Conservation (phyloP, 306 rosid species). For the Canavalia ensiformis region DNA sequence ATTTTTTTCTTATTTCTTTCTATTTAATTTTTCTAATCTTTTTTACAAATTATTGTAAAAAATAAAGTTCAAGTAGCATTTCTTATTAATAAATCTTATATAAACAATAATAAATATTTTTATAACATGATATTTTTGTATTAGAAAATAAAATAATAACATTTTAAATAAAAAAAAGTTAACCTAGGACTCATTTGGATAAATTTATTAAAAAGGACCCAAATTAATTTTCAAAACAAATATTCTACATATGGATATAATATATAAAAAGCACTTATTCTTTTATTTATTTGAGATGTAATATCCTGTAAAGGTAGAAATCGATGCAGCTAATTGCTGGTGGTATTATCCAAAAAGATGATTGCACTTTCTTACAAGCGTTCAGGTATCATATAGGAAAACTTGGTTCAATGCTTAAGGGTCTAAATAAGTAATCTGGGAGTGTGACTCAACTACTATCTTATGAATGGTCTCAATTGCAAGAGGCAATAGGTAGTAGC, state of each 20-base stretch:
- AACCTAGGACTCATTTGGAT: not conserved
- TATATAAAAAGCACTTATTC: not conserved
- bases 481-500: not conserved
- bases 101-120: not conserved
- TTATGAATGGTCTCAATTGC: not conserved
- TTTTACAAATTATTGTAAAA: too few relatives aligned
- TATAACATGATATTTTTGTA: too few relatives aligned
- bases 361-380: not conserved
- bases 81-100: not conserved
- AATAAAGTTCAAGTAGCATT: too few relatives aligned
- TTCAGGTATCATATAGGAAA: constrained; percentile 7
- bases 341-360: not conserved
- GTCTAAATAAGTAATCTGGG: not conserved
- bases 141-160: too few relatives aligned
- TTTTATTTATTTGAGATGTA: not conserved
- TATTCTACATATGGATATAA: not conserved
- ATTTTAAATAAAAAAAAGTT: not conserved
- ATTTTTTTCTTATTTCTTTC: too few relatives aligned
- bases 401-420: not conserved
- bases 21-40: too few relatives aligned
- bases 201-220: too few relatives aligned
- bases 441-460: not conserved
- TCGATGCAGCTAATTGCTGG: not conserved
- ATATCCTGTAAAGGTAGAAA: not conserved
- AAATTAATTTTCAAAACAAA: not conserved